phyloP scores from a whole-genome alignment of 768 basidiomycete genomes.

The Boletus bicolor region DNA sequence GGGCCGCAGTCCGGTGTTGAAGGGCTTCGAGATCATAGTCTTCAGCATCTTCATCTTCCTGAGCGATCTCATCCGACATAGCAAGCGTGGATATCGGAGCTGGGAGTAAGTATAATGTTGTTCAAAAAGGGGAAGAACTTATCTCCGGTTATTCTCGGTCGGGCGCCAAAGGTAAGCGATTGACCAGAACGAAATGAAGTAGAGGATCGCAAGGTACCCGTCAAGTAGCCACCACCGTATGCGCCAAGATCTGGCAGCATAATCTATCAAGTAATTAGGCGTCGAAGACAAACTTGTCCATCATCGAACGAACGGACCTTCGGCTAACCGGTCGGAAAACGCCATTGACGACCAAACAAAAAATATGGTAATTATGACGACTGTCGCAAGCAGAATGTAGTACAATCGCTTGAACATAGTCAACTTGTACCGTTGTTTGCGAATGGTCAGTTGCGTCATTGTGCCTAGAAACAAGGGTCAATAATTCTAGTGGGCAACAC shows the following conservation, averaged over 20 bases:
- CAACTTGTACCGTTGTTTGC: conserved; percentile 85
- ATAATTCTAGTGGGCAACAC: not conserved
- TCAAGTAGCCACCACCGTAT: conserved; percentile 96
- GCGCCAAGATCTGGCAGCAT: conserved; percentile 87
- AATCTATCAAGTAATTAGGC: conserved; percentile 52
- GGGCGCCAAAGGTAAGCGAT: conserved; percentile 95
- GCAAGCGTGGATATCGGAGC: conserved; percentile 62
- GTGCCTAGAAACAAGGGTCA: conserved; percentile 55
- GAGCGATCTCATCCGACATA: conserved; percentile 95
- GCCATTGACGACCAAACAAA: conserved; percentile 91
- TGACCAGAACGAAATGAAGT: conserved; percentile 71
- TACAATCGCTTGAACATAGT: conserved; percentile 87
- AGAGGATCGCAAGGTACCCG: conserved; percentile 89
- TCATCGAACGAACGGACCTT: conserved; percentile 51
- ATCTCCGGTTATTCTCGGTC: conserved; percentile 84
- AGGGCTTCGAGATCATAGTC: conserved; percentile 86
- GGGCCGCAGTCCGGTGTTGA: conserved; percentile 47
- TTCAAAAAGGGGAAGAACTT: conserved; percentile 34
- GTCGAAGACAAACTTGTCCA: not conserved
- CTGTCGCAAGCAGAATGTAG: conserved; percentile 78
- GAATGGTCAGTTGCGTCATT: conserved; percentile 76
- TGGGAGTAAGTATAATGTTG: conserved; percentile 17
- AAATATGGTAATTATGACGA: conserved; percentile 80
- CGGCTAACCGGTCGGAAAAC: conserved; percentile 86
- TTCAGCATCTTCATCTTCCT: conserved; percentile 91